These are phyloP conservation scores for Aspergillus fumigatiaffinis DNA, from an alignment of 2,329 filamentous ascomycete species.

Conservation along the genomic window DNA sequence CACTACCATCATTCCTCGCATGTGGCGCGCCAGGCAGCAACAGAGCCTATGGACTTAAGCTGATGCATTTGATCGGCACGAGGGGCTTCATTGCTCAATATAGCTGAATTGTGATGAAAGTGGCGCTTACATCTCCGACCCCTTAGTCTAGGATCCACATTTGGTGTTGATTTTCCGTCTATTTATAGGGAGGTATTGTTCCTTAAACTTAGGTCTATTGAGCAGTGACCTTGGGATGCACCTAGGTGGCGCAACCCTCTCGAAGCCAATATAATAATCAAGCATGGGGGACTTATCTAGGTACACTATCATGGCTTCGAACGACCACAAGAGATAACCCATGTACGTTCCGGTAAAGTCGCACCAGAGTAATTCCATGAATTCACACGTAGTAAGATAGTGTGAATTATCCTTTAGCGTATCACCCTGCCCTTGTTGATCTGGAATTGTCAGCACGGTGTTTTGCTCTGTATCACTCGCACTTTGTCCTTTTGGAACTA, in stretches of 20 bases:
- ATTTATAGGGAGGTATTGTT: background rate
- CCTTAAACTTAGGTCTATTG: background rate
- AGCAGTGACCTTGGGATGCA: background rate
- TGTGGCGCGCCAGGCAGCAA: constrained; percentile 42
- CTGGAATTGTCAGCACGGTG: background rate
- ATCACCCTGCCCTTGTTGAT: background rate
- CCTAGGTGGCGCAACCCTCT: background rate
- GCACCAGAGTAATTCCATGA: background rate
- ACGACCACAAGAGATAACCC: background rate
- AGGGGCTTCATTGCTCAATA: background rate
- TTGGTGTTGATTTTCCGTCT: background rate
- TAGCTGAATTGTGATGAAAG: background rate
- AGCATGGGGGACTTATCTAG: background rate
- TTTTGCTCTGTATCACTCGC: background rate
- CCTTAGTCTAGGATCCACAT: background rate
- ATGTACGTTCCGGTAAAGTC: background rate
- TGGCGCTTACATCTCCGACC: constrained; percentile 3
- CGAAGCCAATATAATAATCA: background rate
- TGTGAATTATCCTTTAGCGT: background rate
- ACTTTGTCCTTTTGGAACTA: background rate
- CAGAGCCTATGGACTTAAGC: background rate
- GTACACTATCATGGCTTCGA: background rate
- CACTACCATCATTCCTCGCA: constrained; percentile 83
- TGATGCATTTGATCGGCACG: background rate
- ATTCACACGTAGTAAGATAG: background rate